A percentile compares a stretch with the other conserved stretches of the same genome.
Evolutionary conservation across 495 filamentous ascomycete genomes (phyloP).

Genomic region (Penicillium chermesinum): DNA sequence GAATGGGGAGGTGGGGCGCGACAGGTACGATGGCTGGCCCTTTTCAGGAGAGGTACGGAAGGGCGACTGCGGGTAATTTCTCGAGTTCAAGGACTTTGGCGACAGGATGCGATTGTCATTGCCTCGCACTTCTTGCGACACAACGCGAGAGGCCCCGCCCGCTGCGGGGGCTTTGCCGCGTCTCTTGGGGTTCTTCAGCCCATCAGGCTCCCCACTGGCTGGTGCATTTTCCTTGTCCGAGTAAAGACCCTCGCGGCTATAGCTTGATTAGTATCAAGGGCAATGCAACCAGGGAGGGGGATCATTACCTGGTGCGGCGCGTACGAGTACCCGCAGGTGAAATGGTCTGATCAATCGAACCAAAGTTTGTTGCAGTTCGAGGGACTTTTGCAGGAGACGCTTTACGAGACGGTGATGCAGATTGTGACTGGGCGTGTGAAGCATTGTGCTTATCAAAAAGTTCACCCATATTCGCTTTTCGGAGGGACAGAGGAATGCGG

Average conservation of each 20-base stretch:
- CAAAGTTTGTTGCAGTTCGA: slow-evolving; percentile 25
- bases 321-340: slow-evolving; percentile 32
- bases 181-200: slow-evolving; percentile 57
- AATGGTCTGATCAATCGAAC: slow-evolving; percentile 25
- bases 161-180: slow-evolving; percentile 40
- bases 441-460: slow-evolving; percentile 56
- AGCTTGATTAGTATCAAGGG: slow-evolving; percentile 8
- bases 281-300: not conserved
- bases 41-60: slow-evolving; percentile 42
- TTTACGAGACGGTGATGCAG: slow-evolving; percentile 25
- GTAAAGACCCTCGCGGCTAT: slow-evolving; percentile 58
- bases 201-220: slow-evolving; percentile 32
- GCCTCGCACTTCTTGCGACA: slow-evolving; percentile 43
- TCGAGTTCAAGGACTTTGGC: slow-evolving; percentile 75
- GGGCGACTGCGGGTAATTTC: slow-evolving; percentile 58
- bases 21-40: slow-evolving; percentile 44
- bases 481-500: slow-evolving; percentile 75
- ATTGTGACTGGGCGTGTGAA: slow-evolving; percentile 24
- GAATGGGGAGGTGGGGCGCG: slow-evolving; percentile 50
- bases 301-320: slow-evolving; percentile 60
- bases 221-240: slow-evolving; percentile 77
- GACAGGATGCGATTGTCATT: slow-evolving; percentile 62
- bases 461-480: slow-evolving; percentile 80
- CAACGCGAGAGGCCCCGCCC: slow-evolving; percentile 42
- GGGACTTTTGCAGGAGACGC: slow-evolving; percentile 27